Evolutionary conservation across 2,329 filamentous ascomycete species (phyloP), one percentile per base, ranked within the genome.

Genomic region (Penicillium brasilianum): DNA sequence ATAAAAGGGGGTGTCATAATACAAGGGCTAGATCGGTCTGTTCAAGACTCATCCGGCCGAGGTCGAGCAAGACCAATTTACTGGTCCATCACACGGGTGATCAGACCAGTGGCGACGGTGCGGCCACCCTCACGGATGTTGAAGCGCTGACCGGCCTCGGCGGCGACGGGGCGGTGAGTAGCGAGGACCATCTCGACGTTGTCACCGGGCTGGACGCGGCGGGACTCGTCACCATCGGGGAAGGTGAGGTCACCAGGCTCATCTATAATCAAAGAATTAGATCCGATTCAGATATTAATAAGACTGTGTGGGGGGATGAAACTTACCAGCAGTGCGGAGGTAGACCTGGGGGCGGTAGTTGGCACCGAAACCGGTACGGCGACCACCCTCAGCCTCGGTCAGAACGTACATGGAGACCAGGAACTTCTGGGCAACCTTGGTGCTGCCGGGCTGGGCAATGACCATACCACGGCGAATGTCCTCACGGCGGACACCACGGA

Each of bases 331-430:
- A 69, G 95, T 98, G 75, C 95, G 91, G 78, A 99, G 87, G 85
- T 90, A 99, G 77, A 98, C 88, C 84, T 98, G 94, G 55, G 95
- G 95, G 77, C 92, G 90, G 87, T 99, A 99, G 87, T 97, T 96
- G 84, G 92, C 85, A 78, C 88, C 87, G 86, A 99, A 99, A 56
- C 94, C 93, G 66, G 91, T 97, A 86, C 97, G 93, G 72, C 95
- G 92, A 74, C 95, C 95, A 83, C 95, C 95, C 81, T 99, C 95
- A 76, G 97, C 95, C 87, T 98, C 97, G 78, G 88, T 93, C 72
- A 99, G 86, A 68, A 98, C 93, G 82, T 99, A 99, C 83, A 99
- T 90, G 68, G 95, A 98, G 72, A 91, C 87, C 74, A 99, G 83
- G 87, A 98, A 97, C 83, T 97, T 90, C 76, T 86, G 88, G 85